Conservation (phyloP, 2,329 filamentous ascomycete species). For the Setomelanomma holmii region DNA sequence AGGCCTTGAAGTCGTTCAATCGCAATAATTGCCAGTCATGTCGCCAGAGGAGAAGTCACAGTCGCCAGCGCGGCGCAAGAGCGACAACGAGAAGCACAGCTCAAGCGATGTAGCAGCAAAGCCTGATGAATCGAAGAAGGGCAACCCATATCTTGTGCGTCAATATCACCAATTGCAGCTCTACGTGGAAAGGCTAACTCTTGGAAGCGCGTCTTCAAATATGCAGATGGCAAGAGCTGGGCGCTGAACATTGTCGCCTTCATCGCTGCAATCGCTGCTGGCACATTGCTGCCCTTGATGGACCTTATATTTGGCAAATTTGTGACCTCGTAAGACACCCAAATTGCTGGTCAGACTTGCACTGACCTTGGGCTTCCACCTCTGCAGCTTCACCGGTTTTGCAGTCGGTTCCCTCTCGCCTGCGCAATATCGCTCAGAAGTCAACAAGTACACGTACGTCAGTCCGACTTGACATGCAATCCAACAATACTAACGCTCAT, state of each 20-base stretch:
- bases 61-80: constrained; percentile 6
- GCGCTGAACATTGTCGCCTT: constrained; percentile 38
- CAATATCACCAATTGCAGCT: background rate
- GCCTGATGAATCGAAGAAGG: constrained; percentile 21
- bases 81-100: constrained; percentile 9
- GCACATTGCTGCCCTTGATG: constrained; percentile 58
- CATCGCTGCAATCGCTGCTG: constrained; percentile 52
- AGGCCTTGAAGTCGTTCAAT: too few species aligned
- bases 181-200: constrained; percentile 9
- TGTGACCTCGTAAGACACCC: constrained; percentile 35
- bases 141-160: constrained; percentile 34
- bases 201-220: constrained; percentile 43
- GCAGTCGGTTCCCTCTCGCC: constrained; percentile 40
- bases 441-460: constrained; percentile 45
- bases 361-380: background rate
- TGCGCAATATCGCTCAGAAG: constrained; percentile 47
- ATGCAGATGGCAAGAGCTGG: constrained; percentile 43
- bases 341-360: background rate
- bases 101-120: constrained; percentile 8
- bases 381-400: constrained; percentile 58
- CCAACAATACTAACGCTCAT: background rate
- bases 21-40: constrained; percentile 16
- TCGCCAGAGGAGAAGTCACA: constrained; percentile 10
- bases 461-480: background rate
- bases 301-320: constrained; percentile 61